Percentiles rank a stretch among this genome's conserved stretches.
phyloP scores from a whole-genome alignment of 1,139 yeast genomes.

The Kodamaea alishanica region DNA sequence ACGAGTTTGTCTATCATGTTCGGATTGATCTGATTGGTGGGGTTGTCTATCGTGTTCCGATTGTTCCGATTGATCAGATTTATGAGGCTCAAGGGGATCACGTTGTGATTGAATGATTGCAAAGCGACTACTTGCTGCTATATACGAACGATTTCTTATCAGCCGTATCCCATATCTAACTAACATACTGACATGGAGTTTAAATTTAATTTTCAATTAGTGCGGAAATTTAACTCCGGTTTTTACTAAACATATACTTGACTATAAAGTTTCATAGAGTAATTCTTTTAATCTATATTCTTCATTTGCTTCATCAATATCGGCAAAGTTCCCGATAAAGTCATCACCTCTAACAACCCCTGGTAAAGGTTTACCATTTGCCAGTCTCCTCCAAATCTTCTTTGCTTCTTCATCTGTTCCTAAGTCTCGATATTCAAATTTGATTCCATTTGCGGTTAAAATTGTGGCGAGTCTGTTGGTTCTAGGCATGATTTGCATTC shows the following conservation, averaged over 20 bases:
- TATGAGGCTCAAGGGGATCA: too few relatives aligned
- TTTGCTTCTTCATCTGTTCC: constrained; percentile 89
- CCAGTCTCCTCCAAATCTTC: constrained; percentile 77
- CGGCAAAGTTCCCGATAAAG: constrained; percentile 78
- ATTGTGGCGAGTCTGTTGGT: constrained; percentile 77
- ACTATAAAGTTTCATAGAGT: constrained; percentile 47
- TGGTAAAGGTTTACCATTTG: constrained; percentile 74
- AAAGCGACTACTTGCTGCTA: too few relatives aligned
- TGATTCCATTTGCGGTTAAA: constrained; percentile 67
- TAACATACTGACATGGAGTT: too few relatives aligned
- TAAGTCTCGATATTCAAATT: constrained; percentile 69
- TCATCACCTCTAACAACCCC: constrained; percentile 94
- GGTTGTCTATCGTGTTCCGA: too few relatives aligned
- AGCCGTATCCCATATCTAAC: too few relatives aligned
- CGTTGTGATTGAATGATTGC: too few relatives aligned
- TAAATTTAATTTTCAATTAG: too few relatives aligned
- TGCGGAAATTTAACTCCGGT: too few relatives aligned
- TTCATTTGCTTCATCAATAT: constrained; percentile 80
- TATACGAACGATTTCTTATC: too few relatives aligned
- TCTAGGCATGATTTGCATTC: constrained; percentile 76
- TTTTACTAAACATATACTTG: neutral
- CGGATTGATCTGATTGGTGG: too few relatives aligned
- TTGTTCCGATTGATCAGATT: too few relatives aligned
- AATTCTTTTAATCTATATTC: constrained; percentile 65
- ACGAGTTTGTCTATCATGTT: too few relatives aligned